phyloP scores from a whole-genome alignment of 2,329 filamentous ascomycete species.

The Xylaria multiplex region DNA sequence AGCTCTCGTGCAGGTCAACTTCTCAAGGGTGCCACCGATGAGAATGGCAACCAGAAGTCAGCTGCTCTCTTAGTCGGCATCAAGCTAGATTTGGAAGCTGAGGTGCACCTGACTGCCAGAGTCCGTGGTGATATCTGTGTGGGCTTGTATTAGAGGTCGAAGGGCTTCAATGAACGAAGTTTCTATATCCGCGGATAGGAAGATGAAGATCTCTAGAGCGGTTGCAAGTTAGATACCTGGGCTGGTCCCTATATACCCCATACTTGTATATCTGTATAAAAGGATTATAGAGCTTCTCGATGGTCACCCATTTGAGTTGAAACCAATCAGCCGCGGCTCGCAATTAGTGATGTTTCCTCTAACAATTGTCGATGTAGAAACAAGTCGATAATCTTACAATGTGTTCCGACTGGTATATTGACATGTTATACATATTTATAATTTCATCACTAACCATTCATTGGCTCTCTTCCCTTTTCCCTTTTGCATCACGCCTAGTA shows the following conservation, averaged over 20 bases:
- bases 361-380: background rate
- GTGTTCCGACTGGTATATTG: background rate
- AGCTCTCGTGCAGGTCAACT: slow-evolving; percentile 56
- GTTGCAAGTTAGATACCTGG: slow-evolving; percentile 19
- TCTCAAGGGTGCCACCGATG: slow-evolving; percentile 66
- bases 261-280: slow-evolving; percentile 16
- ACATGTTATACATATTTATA: slow-evolving; percentile 49
- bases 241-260: slow-evolving; percentile 30
- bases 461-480: slow-evolving; percentile 48
- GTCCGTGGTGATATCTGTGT: slow-evolving; percentile 70
- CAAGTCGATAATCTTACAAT: background rate
- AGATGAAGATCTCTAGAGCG: slow-evolving; percentile 6
- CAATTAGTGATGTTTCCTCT: background rate
- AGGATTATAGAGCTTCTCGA: slow-evolving; percentile 12
- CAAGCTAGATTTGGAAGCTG: slow-evolving; percentile 71
- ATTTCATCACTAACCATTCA: slow-evolving; percentile 65
- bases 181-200: slow-evolving; percentile 6
- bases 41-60: slow-evolving; percentile 66
- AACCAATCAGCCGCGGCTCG: background rate
- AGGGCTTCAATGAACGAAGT: background rate
- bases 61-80: slow-evolving; percentile 69
- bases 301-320: background rate
- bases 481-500: slow-evolving; percentile 69
- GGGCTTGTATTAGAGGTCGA: slow-evolving; percentile 60
- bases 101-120: slow-evolving; percentile 69